Base-by-base conservation (phyloP, 2,329 filamentous ascomycete genomes). In the Tolypocladium paradoxum region DNA sequence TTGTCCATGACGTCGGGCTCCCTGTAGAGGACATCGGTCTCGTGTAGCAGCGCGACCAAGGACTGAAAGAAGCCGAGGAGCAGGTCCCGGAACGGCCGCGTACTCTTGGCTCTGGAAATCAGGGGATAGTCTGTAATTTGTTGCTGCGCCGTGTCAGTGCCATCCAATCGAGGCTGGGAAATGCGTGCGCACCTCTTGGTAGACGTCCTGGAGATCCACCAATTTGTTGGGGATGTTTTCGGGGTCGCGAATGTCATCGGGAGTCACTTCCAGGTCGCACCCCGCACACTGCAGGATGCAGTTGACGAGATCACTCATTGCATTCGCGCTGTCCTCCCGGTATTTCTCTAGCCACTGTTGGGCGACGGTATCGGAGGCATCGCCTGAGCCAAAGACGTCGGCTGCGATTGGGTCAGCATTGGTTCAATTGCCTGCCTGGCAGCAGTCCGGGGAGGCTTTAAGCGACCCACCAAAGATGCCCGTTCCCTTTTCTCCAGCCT, bases 81-180 rank as follows among this genome's bases (percentile, higher is more conserved):
- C 48, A 85, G 78, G 38, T 86, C 79, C 58, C 89, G 87, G 71
- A 97, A 96, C 29, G 85, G 81, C 58, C 82, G 81, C 57, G 82
- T 87, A 54, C 83, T 83, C 67, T 87, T 92, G 38, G 84, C 79
- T 70, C 85, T 91, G 18, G 90, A 87, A 54, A 95, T 87, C 46
- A 99, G 79, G 38, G 93, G 93, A 64, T 99, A 99, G 49, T 97
- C 93, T 34, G 87, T 86, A 49, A 92, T 85, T 65, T 87, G 83
- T 77, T 87, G 80, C 75, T 85, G 56, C 48, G 12, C 20, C 33
- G 9, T 33, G 58, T 74, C 55, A 74, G 66, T 49, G 35, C 2
- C 11, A 6, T 24, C 8, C 40, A 35, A 29, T 33, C 20, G 27
- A 35, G 6, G 40, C 31, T 16, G 43, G 16, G 27, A 45, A 5